Conservation (phyloP, 805 yeast genomes). For the Teunomyces cretensis region DNA sequence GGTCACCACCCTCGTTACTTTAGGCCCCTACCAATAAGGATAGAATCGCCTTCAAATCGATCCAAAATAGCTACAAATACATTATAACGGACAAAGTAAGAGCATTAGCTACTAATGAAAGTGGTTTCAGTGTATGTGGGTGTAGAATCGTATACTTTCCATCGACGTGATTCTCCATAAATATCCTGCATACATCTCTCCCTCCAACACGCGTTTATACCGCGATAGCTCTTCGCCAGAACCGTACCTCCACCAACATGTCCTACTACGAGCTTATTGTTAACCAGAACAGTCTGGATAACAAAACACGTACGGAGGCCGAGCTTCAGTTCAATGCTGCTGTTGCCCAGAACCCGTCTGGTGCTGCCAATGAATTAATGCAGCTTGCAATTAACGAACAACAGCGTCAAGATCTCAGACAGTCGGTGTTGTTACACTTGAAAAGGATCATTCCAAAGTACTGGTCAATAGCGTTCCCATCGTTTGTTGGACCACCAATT, state of each 20-base stretch:
- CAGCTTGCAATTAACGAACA: slow-evolving; percentile 35
- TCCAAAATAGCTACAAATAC: too few relatives aligned
- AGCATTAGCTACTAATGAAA: too few relatives aligned
- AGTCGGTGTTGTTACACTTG: slow-evolving; percentile 63
- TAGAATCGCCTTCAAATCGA: too few relatives aligned
- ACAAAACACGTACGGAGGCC: slow-evolving; percentile 48
- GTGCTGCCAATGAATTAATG: slow-evolving; percentile 42
- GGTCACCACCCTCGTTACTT: background rate
- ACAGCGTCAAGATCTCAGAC: slow-evolving; percentile 44
- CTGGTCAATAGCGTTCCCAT: slow-evolving; percentile 84
- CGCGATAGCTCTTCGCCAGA: background rate
- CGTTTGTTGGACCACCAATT: slow-evolving; percentile 68
- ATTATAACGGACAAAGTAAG: too few relatives aligned
- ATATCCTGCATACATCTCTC: background rate
- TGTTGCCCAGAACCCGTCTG: slow-evolving; percentile 51
- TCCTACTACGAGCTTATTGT: slow-evolving; percentile 7
- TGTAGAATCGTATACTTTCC: too few relatives aligned
- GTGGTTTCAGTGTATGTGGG: too few relatives aligned
- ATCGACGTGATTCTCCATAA: too few relatives aligned
- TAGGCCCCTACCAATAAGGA: too few relatives aligned
- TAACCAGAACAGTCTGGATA: slow-evolving; percentile 47
- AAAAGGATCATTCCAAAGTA: slow-evolving; percentile 66
- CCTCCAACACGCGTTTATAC: background rate
- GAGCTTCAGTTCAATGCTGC: slow-evolving; percentile 48
- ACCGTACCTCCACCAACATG: background rate